These are phyloP conservation scores for Magnaporthales sp. DNA, from an alignment of 2,329 filamentous ascomycete species.

Conservation along the genomic window DNA sequence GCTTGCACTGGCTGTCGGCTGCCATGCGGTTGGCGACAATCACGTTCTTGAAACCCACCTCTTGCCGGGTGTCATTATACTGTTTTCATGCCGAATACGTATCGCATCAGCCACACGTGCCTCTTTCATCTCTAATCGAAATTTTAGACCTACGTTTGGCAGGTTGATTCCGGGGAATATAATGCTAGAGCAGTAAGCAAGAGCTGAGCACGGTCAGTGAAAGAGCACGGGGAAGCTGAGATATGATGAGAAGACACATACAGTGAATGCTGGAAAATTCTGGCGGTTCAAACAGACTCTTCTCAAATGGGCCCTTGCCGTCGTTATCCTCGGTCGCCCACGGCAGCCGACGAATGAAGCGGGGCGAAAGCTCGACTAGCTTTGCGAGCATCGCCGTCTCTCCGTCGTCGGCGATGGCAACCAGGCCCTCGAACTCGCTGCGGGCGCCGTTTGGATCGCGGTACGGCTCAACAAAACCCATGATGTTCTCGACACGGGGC, in stretches of 20 bases:
- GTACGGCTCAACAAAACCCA: constrained; percentile 82
- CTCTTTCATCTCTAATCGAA: neutral
- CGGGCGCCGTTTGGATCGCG: constrained; percentile 73
- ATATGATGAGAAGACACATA: constrained; percentile 43
- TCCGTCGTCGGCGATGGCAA: constrained; percentile 78
- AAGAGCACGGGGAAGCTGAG: constrained; percentile 66
- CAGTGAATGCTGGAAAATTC: constrained; percentile 64
- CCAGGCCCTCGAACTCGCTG: constrained; percentile 81
- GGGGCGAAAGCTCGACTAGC: constrained; percentile 71
- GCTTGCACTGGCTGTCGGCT: constrained; percentile 85
- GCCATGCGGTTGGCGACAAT: constrained; percentile 87
- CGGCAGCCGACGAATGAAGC: constrained; percentile 78
- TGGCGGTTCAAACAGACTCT: constrained; percentile 88
- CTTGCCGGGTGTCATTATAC: constrained; percentile 72
- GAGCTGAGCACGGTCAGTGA: constrained; percentile 52
- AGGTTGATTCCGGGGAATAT: constrained; percentile 42
- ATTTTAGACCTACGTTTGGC: constrained; percentile 35
- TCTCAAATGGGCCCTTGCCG: constrained; percentile 60
- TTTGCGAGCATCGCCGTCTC: constrained; percentile 80
- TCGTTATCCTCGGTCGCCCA: constrained; percentile 68
- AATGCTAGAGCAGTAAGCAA: constrained; percentile 46
- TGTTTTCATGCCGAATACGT: neutral
- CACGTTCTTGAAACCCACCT: constrained; percentile 84
- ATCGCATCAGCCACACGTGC: neutral
- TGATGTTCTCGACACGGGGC: constrained; percentile 69